Evolutionary conservation across 495 filamentous ascomycete species (phyloP), one percentile per base, ranked within the genome.

Genomic region (Trichoderma asperelloides): DNA sequence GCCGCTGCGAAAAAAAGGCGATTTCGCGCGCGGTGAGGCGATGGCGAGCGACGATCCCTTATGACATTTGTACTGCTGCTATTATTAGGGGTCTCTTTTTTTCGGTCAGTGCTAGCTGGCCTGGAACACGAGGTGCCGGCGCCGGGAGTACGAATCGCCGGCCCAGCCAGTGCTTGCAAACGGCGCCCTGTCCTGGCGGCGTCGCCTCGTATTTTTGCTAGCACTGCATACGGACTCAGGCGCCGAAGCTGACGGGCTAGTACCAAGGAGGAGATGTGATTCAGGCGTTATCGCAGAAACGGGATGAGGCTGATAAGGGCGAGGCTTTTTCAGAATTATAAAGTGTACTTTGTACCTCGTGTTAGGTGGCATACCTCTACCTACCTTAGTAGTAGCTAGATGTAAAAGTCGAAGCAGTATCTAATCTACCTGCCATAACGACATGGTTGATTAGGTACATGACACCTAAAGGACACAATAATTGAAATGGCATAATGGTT

Each of bases 11-110:
- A 4, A 37, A 37, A 33, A 60, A 60, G 55, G 55, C 55, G 55
- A 37, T 60, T 60, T 60, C 55, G 55, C 55, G 55, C 55, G 55
- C 55, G 55, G 55, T 60, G 55, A 60, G 55, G 55, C 55, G 55
- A 60, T 60, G 55, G 55, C 55, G 55, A 60, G 27, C 55, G 43
- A 47, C 43, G 55, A 60, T 60, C 55, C 55, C 55, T 60, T 60
- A 51, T 51, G 47, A 18, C 47, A 21, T 25, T 28, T 60, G 27
- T 28, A 25, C 28, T 11, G 55, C 55, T 37, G 33, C 23, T 30
- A 18, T 60, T 60, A 11, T 25, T 60, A 30, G 55, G 55, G 55
- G 55, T 60, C 55, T 60, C 30, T 15, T 30, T 27, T 27, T 30
- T 28, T 3, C 18, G 55, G 55, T 27, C 27, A 23, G 1, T 60